These are phyloP conservation scores for Triticum monococcum DNA, from an alignment of 176 grass and related monocot species.

Conservation along the genomic window DNA sequence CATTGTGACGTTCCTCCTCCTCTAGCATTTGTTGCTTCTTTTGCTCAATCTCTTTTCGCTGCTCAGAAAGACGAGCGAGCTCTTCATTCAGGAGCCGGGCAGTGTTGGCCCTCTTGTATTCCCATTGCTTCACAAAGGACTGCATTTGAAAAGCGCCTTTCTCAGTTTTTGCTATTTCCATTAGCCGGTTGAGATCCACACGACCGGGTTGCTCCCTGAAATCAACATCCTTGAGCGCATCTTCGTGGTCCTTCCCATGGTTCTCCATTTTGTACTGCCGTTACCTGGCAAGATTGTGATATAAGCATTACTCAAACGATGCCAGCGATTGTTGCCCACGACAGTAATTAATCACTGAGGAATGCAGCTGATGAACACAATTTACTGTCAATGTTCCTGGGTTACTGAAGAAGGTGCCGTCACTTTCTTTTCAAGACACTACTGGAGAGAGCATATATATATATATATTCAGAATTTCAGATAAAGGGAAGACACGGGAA, in stretches of 20 bases:
- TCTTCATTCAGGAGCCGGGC: slow-evolving; percentile 68
- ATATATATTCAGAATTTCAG: too few species aligned
- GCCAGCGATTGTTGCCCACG: not conserved
- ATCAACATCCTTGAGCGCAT: slow-evolving; percentile 56
- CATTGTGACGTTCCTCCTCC: slow-evolving; percentile 59
- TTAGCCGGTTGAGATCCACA: slow-evolving; percentile 52
- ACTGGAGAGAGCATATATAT: too few species aligned
- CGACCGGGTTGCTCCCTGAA: slow-evolving; percentile 33
- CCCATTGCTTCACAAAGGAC: slow-evolving; percentile 65
- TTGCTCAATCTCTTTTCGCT: slow-evolving; percentile 70
- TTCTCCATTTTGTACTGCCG: slow-evolving; percentile 48
- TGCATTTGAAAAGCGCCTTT: slow-evolving; percentile 61
- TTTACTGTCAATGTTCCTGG: too few species aligned
- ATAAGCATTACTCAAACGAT: not conserved
- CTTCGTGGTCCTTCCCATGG: slow-evolving; percentile 32
- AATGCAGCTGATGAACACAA: not conserved
- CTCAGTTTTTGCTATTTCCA: slow-evolving; percentile 58
- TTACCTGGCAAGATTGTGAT: not conserved
- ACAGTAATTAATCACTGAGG: not conserved
- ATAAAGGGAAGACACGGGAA: too few species aligned
- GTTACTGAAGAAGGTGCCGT: too few species aligned
- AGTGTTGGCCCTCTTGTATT: slow-evolving; percentile 52
- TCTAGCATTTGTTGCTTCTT: slow-evolving; percentile 68
- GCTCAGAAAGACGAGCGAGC: slow-evolving; percentile 46
- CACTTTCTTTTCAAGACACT: too few species aligned